phyloP scores from a whole-genome alignment of 495 filamentous ascomycete species.

The Penicillium alfredii region DNA sequence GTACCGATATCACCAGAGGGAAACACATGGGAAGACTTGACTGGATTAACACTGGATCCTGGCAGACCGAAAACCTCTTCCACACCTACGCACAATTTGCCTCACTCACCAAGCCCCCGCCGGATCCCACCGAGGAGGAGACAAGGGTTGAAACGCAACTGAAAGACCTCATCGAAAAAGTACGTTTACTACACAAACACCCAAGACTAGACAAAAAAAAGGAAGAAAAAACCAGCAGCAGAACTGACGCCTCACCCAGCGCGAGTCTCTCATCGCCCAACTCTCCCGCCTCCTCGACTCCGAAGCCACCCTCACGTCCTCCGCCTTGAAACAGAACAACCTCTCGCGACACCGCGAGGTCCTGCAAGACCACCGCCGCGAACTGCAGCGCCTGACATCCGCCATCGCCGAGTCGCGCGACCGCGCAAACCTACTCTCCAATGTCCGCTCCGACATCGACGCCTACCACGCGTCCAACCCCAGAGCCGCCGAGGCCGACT shows the following conservation, averaged over 20 bases:
- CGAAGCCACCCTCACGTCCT: slow-evolving; percentile 80
- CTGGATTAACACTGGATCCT: not conserved
- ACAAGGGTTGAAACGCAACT: slow-evolving; percentile 69
- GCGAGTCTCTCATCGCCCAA: slow-evolving; percentile 74
- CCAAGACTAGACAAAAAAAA: no score
- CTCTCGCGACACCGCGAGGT: slow-evolving; percentile 87
- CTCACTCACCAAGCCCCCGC: slow-evolving; percentile 69
- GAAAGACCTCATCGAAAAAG: slow-evolving; percentile 68
- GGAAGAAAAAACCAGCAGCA: not conserved
- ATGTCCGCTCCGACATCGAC: slow-evolving; percentile 86
- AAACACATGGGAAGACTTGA: slow-evolving; percentile 11
- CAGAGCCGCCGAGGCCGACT: slow-evolving; percentile 78
- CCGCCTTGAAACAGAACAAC: slow-evolving; percentile 91
- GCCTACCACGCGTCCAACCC: slow-evolving; percentile 80
- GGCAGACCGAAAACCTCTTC: slow-evolving; percentile 84
- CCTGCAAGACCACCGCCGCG: slow-evolving; percentile 77
- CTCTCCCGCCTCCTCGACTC: slow-evolving; percentile 88
- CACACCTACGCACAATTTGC: slow-evolving; percentile 95
- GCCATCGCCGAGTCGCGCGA: slow-evolving; percentile 68
- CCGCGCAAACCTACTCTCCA: slow-evolving; percentile 84
- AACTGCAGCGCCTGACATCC: slow-evolving; percentile 65
- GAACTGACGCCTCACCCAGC: slow-evolving; percentile 41
- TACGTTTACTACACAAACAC: slow-evolving; percentile 12
- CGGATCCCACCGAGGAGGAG: slow-evolving; percentile 83
- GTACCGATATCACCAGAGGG: slow-evolving; percentile 39